Base-by-base conservation (phyloP, 441 rosid species). In the Aleurites moluccanus region DNA sequence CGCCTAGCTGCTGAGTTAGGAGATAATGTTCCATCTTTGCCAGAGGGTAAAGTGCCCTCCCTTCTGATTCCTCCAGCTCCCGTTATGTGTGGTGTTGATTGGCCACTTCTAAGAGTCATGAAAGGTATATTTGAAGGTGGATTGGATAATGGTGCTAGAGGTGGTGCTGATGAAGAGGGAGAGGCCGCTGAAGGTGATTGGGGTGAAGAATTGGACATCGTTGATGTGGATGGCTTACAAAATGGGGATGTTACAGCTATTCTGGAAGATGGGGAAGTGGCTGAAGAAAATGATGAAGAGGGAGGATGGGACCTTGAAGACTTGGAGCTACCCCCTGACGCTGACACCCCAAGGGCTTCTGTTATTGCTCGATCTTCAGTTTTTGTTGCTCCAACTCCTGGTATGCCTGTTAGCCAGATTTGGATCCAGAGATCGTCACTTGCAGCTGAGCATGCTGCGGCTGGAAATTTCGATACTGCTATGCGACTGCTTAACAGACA, bases 231-330 rank as follows among this genome's bases (percentile, higher is more conserved):
- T 77, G 88, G 83, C 74, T 53, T 88, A 10, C 90, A 84, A 63
- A 87, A 85, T 74, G 89, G 90, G 21, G 93, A 91, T 38, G 83
- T 83, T 30, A 65, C 84, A 57, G 93, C 77, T 27, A 78, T 85
- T 21, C 73, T 85, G 77, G 94, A 89, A 69, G 94, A 84, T 79
- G 92, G 80, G 33, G 97, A 88, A 76, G 90, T 45, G 49, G 88
- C 69, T 53, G 97, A 74, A 84, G 80, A 88, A 76, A 80, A 83
- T 84, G 92, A 84, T 2, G 95, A 84, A 25, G 83, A 87, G 59
- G 94, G 91, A 74, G 97, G 97, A 74, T 92, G 97, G 97, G 97
- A 84, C 75, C 92, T 93, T 16, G 98, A 91, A 67, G 96, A 86
- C 80, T 80, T 93, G 79, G 98, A 88, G 61, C 88, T 93, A 2